Conservation (phyloP, 257 asterid genomes). For the Leonotis leonurus region DNA sequence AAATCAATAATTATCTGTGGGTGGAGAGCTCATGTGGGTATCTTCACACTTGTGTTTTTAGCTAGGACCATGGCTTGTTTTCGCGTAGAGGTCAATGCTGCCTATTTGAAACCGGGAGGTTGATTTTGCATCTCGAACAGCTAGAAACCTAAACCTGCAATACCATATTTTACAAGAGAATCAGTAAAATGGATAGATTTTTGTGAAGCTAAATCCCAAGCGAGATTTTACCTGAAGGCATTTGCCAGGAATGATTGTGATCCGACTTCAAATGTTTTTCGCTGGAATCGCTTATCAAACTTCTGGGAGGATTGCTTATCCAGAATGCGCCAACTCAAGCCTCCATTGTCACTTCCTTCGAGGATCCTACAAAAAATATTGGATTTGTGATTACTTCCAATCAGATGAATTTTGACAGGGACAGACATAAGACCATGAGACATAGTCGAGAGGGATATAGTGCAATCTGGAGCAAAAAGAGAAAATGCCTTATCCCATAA, state of each 20-base stretch:
- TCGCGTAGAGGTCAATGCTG: constrained; percentile 70
- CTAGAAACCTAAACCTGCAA: constrained; percentile 64
- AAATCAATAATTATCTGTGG: neutral
- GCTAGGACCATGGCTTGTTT: constrained; percentile 12
- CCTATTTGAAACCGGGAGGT: constrained; percentile 82
- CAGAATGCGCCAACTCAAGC: constrained; percentile 65
- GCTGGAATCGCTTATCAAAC: constrained; percentile 66
- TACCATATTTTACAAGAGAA: neutral
- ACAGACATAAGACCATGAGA: neutral
- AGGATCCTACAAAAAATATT: constrained; percentile 45
- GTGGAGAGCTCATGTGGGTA: neutral
- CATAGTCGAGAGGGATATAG: neutral
- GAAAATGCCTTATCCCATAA: neutral
- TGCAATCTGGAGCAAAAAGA: neutral
- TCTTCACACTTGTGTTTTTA: neutral
- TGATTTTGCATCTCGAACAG: constrained; percentile 58
- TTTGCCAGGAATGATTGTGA: constrained; percentile 50
- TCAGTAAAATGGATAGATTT: neutral
- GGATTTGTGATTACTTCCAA: constrained; percentile 5
- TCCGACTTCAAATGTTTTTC: constrained; percentile 48
- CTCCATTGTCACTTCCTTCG: constrained; percentile 86
- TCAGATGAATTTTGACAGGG: neutral
- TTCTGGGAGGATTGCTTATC: constrained; percentile 60
- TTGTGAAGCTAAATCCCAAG: neutral
- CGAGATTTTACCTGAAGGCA: constrained; percentile 68